phyloP scores from a whole-genome alignment of 2,329 filamentous ascomycete genomes.

The Aspergillus awamori region DNA sequence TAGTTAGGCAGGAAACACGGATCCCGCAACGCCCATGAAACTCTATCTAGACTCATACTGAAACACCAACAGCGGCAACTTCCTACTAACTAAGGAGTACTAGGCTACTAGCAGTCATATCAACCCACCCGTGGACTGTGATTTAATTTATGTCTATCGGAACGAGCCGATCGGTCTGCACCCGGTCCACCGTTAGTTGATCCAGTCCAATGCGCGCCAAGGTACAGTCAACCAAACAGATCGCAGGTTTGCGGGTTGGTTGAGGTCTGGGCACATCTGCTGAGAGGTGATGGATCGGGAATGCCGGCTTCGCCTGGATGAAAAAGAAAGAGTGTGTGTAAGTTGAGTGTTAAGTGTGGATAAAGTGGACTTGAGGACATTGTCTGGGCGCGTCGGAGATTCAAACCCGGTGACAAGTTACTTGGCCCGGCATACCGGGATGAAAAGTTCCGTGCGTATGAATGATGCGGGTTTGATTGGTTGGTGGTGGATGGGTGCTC shows the following conservation, averaged over 20 bases:
- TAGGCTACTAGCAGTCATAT: too few species aligned
- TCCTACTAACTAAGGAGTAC: too few species aligned
- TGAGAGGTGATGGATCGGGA: too few species aligned
- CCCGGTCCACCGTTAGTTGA: not conserved
- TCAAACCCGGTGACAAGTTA: not conserved
- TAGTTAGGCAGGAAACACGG: too few species aligned
- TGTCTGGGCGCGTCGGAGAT: not conserved
- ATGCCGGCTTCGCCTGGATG: too few species aligned
- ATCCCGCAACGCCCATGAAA: not conserved
- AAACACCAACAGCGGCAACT: not conserved
- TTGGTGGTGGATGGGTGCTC: not conserved
- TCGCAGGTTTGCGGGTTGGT: not conserved
- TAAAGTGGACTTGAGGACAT: too few species aligned
- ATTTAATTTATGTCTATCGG: not conserved
- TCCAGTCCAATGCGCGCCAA: not conserved
- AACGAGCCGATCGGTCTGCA: not conserved
- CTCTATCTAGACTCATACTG: not conserved
- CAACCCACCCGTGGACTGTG: too few species aligned
- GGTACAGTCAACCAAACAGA: not conserved
- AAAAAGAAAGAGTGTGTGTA: too few species aligned
- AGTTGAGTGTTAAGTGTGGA: too few species aligned
- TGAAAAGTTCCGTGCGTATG: not conserved
- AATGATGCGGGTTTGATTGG: not conserved
- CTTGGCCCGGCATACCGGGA: slow-evolving; percentile 1
- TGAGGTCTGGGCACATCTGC: too few species aligned